phyloP scores from a whole-genome alignment of 177 flowering plant species.

The Vitis hybrid region DNA sequence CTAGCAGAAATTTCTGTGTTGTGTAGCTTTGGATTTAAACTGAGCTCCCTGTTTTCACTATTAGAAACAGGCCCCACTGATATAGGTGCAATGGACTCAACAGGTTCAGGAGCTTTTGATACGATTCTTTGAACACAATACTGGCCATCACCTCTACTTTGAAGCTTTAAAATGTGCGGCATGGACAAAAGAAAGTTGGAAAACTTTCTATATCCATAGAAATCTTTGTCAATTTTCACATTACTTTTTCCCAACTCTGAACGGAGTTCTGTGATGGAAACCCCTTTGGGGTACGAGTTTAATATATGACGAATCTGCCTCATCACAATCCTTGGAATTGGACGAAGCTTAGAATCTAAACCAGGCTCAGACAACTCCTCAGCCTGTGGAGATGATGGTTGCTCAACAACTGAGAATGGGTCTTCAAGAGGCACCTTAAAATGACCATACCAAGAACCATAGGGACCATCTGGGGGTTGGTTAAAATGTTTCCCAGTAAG shows the following conservation, averaged over 20 bases:
- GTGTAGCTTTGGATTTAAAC: constrained; percentile 10
- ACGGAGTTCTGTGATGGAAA: constrained; percentile 52
- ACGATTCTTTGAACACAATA: constrained; percentile 28
- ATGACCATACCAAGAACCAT: constrained; percentile 90
- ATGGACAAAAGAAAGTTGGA: constrained; percentile 59
- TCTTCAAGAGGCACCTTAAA: constrained; percentile 64
- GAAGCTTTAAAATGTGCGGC: constrained; percentile 53
- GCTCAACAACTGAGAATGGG: constrained; percentile 39
- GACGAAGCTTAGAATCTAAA: constrained; percentile 34
- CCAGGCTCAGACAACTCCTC: constrained; percentile 37
- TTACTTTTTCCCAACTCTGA: constrained; percentile 38
- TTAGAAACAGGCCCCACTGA: constrained; percentile 12
- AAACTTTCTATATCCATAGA: constrained; percentile 75
- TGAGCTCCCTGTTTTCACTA: constrained; percentile 4
- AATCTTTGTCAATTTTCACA: constrained; percentile 49
- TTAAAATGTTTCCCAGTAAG: constrained; percentile 68
- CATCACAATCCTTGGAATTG: constrained; percentile 53
- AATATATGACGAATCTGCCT: constrained; percentile 50
- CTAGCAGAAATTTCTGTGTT: constrained; percentile 3
- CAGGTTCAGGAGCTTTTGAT: constrained; percentile 25
- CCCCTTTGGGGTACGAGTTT: constrained; percentile 54
- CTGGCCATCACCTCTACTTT: constrained; percentile 35
- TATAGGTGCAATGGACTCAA: constrained; percentile 18
- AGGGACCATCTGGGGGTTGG: constrained; percentile 88
- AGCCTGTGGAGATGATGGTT: constrained; percentile 9